Evolutionary conservation across 768 basidiomycete genomes (phyloP), one percentile per base, ranked within the genome.

Genomic region (Macrolepiota albuminosa): DNA sequence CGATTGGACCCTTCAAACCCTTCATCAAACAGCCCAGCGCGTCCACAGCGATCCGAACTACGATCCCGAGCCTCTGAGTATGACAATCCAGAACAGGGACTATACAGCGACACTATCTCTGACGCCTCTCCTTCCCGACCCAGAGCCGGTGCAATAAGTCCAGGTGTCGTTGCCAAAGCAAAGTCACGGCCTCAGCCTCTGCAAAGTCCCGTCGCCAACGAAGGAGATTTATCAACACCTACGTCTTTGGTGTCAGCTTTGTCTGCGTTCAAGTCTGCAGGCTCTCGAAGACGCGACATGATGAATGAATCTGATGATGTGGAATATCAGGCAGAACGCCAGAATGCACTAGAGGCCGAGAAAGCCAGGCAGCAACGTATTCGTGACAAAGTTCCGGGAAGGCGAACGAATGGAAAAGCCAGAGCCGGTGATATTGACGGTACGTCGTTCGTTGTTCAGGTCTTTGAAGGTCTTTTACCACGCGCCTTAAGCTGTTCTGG

Each of bases 361-460:
- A 83, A 75, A 64, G 76, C 69, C n/a, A 80, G 85, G 49, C 89
- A 91, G 66, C 83, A 84, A 65, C 80, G 86, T 59, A 86, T 90
- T 67, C 79, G 78, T 63, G 86, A 89, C 58, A 86, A 82, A 68
- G 83, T 82, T 33, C 85, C 88, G 39, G 83, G 84, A 36, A 76
- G 84, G 56, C 76, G 75, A 60, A 67, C 70, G 13, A 83, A 78
- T 50, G 80, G 82, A 40, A 84, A 78, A 64, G 76, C 84, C 46
- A 84, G 80, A 69, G 80, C 83, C 49, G 93, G 91, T 7, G 92
- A 94, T 69, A 91, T 96, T 64, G 94, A 95, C 70, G 90, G 91
- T 88, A 71, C 66, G 86, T 74, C 37, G 39, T 43, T 39, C 36
- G 26, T 40, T 54, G 58, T 36, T 26, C 49, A 49, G 33, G 46